Conservation (phyloP, 768 basidiomycete species). For the Pleurotus salmoneostramineus region DNA sequence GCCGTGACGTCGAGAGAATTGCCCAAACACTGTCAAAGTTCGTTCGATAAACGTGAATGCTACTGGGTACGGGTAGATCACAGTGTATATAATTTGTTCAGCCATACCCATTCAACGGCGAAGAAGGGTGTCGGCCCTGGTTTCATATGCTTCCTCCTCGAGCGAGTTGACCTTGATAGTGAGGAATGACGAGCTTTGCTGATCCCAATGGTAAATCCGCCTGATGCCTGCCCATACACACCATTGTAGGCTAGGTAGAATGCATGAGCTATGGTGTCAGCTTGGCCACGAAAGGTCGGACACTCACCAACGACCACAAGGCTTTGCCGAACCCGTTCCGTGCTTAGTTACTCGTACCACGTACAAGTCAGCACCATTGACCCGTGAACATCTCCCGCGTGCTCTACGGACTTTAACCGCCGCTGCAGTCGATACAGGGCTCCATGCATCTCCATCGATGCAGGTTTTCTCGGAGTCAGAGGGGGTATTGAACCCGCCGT, state of each 20-base stretch:
- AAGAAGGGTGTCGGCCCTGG: constrained; percentile 39
- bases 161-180: constrained; percentile 41
- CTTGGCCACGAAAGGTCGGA: background rate
- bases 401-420: background rate
- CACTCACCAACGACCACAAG: constrained; percentile 46
- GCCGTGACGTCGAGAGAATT: constrained; percentile 75
- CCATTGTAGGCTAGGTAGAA: constrained; percentile 39
- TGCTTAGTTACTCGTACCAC: constrained; percentile 46
- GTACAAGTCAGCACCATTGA: constrained; percentile 53
- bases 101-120: background rate
- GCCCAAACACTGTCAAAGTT: constrained; percentile 21
- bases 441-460: background rate
- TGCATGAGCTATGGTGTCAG: background rate
- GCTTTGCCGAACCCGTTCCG: constrained; percentile 47
- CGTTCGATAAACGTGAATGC: background rate
- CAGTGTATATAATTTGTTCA: background rate
- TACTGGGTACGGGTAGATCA: background rate
- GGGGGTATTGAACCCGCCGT: constrained; percentile 4
- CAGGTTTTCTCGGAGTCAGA: too few species aligned
- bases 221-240: constrained; percentile 55
- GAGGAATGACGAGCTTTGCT: constrained; percentile 25
- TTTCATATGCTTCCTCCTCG: constrained; percentile 36
- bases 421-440: background rate
- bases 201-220: constrained; percentile 52
- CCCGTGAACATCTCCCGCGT: constrained; percentile 22